phyloP scores from a whole-genome alignment of 2,329 filamentous ascomycete species.

The Pseudogymnoascus sp. region DNA sequence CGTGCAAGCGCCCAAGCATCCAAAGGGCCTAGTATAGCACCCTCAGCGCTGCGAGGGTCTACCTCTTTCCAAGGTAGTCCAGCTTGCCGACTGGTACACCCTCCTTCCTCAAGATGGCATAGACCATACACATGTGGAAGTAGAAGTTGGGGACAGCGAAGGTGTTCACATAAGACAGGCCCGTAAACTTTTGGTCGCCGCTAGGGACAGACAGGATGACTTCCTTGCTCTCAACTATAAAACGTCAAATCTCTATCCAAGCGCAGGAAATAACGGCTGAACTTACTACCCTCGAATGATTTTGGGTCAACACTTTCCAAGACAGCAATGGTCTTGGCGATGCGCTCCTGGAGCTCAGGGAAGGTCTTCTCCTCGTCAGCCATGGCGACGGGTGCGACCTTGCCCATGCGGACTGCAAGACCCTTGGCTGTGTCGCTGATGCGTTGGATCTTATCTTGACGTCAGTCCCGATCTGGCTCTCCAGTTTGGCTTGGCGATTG shows the following conservation, averaged over 20 bases:
- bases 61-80: conserved; percentile 38
- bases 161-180: conserved; percentile 37
- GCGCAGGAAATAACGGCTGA: background rate
- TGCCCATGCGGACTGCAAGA: conserved; percentile 32
- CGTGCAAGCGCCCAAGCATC: background rate
- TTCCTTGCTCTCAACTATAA: conserved; percentile 29
- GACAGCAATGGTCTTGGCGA: conserved; percentile 38
- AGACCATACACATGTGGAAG: conserved; percentile 54
- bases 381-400: conserved; percentile 26
- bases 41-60: background rate
- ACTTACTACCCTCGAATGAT: conserved; percentile 31
- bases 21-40: background rate
- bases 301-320: conserved; percentile 36
- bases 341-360: conserved; percentile 37
- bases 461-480: background rate
- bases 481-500: background rate
- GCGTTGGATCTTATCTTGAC: conserved; percentile 29
- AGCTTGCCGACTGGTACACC: conserved; percentile 54
- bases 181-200: conserved; percentile 33
- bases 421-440: conserved; percentile 35
- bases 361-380: conserved; percentile 41
- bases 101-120: conserved; percentile 51
- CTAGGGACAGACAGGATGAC: conserved; percentile 29
- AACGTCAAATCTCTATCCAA: background rate
- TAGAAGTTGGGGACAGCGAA: conserved; percentile 52